These are phyloP conservation scores for Cladophialophora carrionii DNA, from an alignment of 2,329 filamentous ascomycete genomes.

Conservation along the genomic window DNA sequence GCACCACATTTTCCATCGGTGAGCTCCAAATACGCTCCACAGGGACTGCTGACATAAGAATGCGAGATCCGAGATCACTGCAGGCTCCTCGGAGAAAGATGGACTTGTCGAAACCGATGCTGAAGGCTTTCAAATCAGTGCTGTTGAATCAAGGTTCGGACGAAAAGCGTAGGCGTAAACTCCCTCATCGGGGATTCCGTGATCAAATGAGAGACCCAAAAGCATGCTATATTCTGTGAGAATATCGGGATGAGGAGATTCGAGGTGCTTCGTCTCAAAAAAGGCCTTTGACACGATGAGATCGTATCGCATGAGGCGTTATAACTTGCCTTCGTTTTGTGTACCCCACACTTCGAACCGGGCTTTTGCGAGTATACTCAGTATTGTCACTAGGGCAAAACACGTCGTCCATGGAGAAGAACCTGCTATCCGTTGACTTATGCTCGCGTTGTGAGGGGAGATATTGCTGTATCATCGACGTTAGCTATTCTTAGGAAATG, in stretches of 20 bases:
- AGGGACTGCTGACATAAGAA: neutral
- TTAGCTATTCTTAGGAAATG: neutral
- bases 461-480: neutral
- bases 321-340: neutral
- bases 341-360: neutral
- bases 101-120: neutral
- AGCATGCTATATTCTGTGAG: neutral
- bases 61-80: neutral
- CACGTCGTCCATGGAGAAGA: neutral
- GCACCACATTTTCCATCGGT: neutral
- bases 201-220: neutral
- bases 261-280: neutral
- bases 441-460: no score
- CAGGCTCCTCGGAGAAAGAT: neutral
- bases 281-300: neutral
- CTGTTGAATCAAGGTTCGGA: neutral
- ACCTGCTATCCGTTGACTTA: neutral
- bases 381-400: neutral
- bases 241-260: neutral
- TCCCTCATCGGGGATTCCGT: neutral
- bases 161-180: neutral
- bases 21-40: neutral
- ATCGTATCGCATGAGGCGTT: neutral
- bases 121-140: neutral
- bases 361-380: no score